phyloP scores from a whole-genome alignment of 2,329 filamentous ascomycete species.

The Westerdykella aurantiaca region DNA sequence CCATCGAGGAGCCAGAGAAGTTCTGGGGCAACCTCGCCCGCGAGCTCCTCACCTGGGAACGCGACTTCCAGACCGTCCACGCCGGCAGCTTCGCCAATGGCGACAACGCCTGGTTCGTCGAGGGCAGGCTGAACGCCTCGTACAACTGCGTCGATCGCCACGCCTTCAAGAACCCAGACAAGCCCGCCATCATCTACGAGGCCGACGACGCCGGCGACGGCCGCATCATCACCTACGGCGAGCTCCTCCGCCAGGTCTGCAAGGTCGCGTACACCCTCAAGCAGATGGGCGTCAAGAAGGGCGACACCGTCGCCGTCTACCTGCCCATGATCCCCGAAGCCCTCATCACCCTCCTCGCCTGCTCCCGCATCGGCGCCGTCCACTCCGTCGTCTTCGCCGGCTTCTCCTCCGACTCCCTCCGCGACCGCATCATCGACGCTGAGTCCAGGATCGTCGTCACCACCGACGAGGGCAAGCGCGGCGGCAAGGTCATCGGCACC shows the following conservation, averaged over 20 bases:
- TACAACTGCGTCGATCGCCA: conserved; percentile 98
- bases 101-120: conserved; percentile 90
- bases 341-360: conserved; percentile 83
- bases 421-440: conserved; percentile 89
- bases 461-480: conserved; percentile 94
- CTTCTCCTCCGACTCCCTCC: conserved; percentile 92
- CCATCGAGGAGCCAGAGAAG: conserved; percentile 78
- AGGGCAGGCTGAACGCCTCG: conserved; percentile 88
- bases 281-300: conserved; percentile 94
- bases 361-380: conserved; percentile 84
- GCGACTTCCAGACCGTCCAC: conserved; percentile 85
- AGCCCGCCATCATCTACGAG: conserved; percentile 96
- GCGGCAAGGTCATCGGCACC: conserved; percentile 92
- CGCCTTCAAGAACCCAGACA: conserved; percentile 89
- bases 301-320: conserved; percentile 95
- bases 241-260: conserved; percentile 89
- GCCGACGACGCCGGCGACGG: conserved; percentile 85
- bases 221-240: conserved; percentile 84
- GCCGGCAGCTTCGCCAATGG: conserved; percentile 70
- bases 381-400: conserved; percentile 98
- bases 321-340: conserved; percentile 98
- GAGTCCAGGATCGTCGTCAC: conserved; percentile 93
- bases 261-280: conserved; percentile 81
- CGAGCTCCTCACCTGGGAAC: conserved; percentile 83
- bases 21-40: conserved; percentile 87